These are phyloP conservation scores for Cardiospermum halicacabum DNA, from an alignment of 345 rosid species.

Conservation along the genomic window DNA sequence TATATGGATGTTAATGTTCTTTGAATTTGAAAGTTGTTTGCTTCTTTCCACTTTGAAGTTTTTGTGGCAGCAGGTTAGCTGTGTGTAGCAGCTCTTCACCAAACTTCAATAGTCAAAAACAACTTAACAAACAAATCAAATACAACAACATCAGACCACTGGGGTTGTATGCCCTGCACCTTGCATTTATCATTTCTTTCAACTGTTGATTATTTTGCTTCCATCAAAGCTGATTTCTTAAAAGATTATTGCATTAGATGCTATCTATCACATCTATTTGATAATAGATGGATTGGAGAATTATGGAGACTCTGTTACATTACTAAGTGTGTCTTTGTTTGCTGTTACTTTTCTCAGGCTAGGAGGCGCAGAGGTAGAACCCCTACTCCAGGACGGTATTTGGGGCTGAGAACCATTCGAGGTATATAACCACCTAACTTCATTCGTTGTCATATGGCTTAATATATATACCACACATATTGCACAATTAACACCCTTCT, in stretches of 20 bases:
- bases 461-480: no score
- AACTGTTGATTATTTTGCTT: slow-evolving; percentile 10
- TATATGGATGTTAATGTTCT: slow-evolving; percentile 23
- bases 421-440: slow-evolving; percentile 38
- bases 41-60: slow-evolving; percentile 78
- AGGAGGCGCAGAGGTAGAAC: slow-evolving; percentile 81
- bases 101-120: slow-evolving; percentile 48
- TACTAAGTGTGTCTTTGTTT: neutral
- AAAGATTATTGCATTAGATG: neutral
- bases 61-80: slow-evolving; percentile 95
- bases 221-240: no score
- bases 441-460: no score
- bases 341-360: slow-evolving; percentile 41
- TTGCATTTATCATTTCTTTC: slow-evolving; percentile 61
- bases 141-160: slow-evolving; percentile 47
- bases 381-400: slow-evolving; percentile 92
- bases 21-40: slow-evolving; percentile 59
- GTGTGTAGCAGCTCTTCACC: slow-evolving; percentile 93
- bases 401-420: slow-evolving; percentile 60
- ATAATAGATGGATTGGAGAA: neutral
- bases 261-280: neutral
- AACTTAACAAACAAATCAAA: slow-evolving; percentile 68
- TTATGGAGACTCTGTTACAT: neutral
- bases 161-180: slow-evolving; percentile 97
- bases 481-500: no score